These are phyloP conservation scores for Chytriomyces sp. DNA, from an alignment of 192 early-diverging fungal genomes.

Conservation along the genomic window DNA sequence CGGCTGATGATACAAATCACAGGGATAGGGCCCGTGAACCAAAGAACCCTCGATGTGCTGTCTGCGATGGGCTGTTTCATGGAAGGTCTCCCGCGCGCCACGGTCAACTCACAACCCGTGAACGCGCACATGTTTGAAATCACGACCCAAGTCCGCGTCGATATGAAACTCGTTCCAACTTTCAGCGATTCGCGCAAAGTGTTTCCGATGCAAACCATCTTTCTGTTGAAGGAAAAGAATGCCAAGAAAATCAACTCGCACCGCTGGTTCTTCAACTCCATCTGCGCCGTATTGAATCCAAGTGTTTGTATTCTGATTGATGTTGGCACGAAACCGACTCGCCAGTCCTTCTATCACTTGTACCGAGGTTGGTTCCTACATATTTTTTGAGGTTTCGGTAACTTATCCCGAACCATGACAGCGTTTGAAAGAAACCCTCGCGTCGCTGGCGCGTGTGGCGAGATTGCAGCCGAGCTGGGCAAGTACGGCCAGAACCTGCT, in stretches of 20 bases:
- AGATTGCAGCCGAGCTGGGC: slow-evolving; percentile 67
- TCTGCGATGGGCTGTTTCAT: slow-evolving; percentile 68
- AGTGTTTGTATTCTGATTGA: slow-evolving; percentile 75
- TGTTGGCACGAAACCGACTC: slow-evolving; percentile 75
- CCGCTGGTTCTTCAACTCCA: slow-evolving; percentile 79
- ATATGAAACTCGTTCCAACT: slow-evolving; percentile 68
- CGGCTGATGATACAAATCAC: not conserved
- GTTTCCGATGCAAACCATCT: slow-evolving; percentile 83
- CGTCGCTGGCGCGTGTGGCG: slow-evolving; percentile 82
- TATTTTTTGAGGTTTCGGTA: not conserved
- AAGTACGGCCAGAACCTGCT: slow-evolving; percentile 63
- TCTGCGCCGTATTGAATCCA: slow-evolving; percentile 68
- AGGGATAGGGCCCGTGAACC: slow-evolving; percentile 63
- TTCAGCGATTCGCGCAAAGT: slow-evolving; percentile 65
- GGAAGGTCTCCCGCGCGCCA: slow-evolving; percentile 49
- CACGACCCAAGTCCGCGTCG: slow-evolving; percentile 66
- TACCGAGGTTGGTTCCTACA: slow-evolving; percentile 39
- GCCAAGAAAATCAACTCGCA: slow-evolving; percentile 77
- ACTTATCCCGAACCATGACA: slow-evolving; percentile 64
- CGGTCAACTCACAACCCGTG: slow-evolving; percentile 53
- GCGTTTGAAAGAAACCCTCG: slow-evolving; percentile 70
- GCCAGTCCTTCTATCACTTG: slow-evolving; percentile 58
- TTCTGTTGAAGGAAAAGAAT: slow-evolving; percentile 93
- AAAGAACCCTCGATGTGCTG: slow-evolving; percentile 71
- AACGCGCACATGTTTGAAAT: slow-evolving; percentile 63